Percentiles rank a stretch among this genome's conserved stretches.
Evolutionary conservation across 2,329 filamentous ascomycete species (phyloP).

Genomic region (Aspergillus persii): DNA sequence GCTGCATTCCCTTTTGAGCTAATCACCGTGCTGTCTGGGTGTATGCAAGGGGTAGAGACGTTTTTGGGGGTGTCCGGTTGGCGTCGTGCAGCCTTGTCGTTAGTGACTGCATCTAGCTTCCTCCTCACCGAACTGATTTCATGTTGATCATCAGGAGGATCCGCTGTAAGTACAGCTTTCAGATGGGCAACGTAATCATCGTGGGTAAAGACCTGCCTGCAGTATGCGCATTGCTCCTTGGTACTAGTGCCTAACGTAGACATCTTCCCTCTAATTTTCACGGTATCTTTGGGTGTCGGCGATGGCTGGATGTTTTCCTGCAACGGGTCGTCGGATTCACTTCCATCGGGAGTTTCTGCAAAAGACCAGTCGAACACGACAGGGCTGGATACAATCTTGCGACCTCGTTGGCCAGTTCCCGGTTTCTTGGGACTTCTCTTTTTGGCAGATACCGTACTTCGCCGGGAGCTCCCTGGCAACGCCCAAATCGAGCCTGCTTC

Average conservation of each 20-base stretch:
- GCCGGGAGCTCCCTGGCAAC: constrained; percentile 23
- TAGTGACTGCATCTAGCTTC: constrained; percentile 3
- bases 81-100: constrained; percentile 7
- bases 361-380: constrained; percentile 38
- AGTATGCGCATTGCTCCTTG: background rate
- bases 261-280: constrained; percentile 24
- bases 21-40: background rate
- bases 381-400: constrained; percentile 29
- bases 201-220: constrained; percentile 11
- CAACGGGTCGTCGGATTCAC: constrained; percentile 45
- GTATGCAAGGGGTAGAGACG: background rate
- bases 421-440: constrained; percentile 21
- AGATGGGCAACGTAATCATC: constrained; percentile 8
- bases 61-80: background rate
- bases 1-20: constrained; percentile 1
- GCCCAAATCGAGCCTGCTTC: constrained; percentile 40
- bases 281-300: constrained; percentile 24
- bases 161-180: constrained; percentile 6
- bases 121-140: constrained; percentile 8
- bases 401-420: constrained; percentile 20
- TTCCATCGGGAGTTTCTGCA: constrained; percentile 30
- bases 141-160: constrained; percentile 11
- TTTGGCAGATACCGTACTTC: constrained; percentile 22
- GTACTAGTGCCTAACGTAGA: constrained; percentile 1
- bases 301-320: constrained; percentile 35